Conservation (phyloP, 1,284 basidiomycete species). For the Apiotrichum brassicae region DNA sequence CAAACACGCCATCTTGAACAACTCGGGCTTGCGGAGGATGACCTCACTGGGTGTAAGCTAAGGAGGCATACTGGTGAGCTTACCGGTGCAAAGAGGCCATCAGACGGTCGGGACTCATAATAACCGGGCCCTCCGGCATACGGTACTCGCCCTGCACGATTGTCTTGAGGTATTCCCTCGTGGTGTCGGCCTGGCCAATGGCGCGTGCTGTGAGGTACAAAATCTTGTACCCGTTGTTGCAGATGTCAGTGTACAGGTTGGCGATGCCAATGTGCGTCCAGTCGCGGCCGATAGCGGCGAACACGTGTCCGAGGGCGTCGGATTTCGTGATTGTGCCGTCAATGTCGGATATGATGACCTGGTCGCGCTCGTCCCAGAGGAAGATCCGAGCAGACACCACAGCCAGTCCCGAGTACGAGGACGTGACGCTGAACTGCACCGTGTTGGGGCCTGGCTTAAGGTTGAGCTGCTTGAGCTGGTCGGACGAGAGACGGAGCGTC, state of each 20-base stretch:
- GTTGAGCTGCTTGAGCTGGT: conserved; percentile 81
- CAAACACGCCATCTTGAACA: conserved; percentile 99
- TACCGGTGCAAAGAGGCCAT: conserved; percentile 92
- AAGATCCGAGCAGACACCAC: conserved; percentile 92
- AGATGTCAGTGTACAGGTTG: conserved; percentile 95
- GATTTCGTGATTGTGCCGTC: conserved; percentile 99
- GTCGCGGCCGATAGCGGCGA: conserved; percentile 98
- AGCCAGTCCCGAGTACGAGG: conserved; percentile 75
- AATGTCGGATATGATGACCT: conserved; percentile 93
- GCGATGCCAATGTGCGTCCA: conserved; percentile 99
- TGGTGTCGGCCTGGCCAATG: conserved; percentile 97
- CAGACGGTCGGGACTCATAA: conserved; percentile 96
- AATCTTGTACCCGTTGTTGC: conserved; percentile 94
- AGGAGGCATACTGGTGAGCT: conserved; percentile 25
- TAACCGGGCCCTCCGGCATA: conserved; percentile 94
- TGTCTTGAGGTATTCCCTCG: conserved; percentile 87
- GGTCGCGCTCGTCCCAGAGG: conserved; percentile 85
- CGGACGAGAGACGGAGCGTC: conserved; percentile 78
- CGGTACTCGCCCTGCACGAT: conserved; percentile 95
- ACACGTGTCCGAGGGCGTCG: conserved; percentile 94
- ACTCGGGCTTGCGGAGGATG: conserved; percentile 97
- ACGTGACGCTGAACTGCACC: conserved; percentile 82
- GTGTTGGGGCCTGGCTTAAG: conserved; percentile 84
- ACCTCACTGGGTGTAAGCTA: conserved; percentile 64
- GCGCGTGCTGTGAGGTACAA: conserved; percentile 97